Percentiles rank a stretch among this genome's conserved stretches.
Conservation (phyloP, 345 rosid genomes). For the Eucalyptus cloeziana region DNA sequence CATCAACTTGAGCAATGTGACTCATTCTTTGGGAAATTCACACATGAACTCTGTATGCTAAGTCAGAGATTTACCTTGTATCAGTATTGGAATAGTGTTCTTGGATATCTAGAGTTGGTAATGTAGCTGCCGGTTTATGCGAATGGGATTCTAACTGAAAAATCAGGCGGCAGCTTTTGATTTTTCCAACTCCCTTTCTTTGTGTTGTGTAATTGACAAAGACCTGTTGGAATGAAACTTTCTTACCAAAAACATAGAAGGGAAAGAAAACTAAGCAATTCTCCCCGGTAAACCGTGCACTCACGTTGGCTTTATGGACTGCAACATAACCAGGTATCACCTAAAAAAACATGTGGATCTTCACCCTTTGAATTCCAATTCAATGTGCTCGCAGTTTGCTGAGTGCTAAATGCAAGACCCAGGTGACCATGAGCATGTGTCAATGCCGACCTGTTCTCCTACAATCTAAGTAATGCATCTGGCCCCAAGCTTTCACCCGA, state of each 20-base stretch:
- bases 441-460: not conserved
- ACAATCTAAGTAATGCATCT: not conserved
- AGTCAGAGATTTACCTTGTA: not conserved
- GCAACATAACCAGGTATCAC: not conserved
- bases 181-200: not conserved
- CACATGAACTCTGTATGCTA: not conserved
- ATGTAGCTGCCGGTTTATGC: not conserved
- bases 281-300: not conserved
- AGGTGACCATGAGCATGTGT: not conserved
- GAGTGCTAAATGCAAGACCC: not conserved
- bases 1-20: not conserved
- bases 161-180: not conserved
- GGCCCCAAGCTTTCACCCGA: not conserved
- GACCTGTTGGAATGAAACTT: not conserved
- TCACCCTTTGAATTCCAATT: not conserved
- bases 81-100: not conserved
- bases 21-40: not conserved
- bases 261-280: not conserved
- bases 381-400: not conserved
- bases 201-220: not conserved
- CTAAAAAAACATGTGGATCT: not conserved
- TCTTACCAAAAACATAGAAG: not conserved
- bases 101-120: not conserved
- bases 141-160: not conserved
- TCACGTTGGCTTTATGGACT: not conserved